Evolutionary conservation across 1,284 basidiomycete genomes (phyloP).

Genomic region (Meripilus lineatus): DNA sequence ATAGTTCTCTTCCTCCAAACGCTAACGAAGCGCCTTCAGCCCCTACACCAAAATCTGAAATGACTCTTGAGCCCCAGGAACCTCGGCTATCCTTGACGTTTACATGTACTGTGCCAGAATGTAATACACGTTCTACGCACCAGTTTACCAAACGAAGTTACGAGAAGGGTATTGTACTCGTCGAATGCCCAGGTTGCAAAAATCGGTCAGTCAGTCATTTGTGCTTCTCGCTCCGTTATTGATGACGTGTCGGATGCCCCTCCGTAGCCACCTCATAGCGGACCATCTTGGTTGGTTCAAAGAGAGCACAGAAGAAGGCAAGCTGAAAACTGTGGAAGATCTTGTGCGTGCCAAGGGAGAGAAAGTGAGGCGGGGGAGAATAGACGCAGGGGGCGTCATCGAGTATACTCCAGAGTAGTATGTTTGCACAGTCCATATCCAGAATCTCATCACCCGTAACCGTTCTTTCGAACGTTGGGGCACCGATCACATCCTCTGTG

Average conservation of each 20-base stretch:
- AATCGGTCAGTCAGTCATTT: constrained; percentile 56
- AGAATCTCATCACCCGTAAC: too few relatives aligned
- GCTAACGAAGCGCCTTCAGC: too few relatives aligned
- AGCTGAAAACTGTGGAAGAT: constrained; percentile 76
- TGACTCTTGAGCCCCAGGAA: constrained; percentile 25
- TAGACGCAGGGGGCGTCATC: constrained; percentile 42
- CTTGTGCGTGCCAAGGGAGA: constrained; percentile 76
- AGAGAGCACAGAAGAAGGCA: constrained; percentile 69
- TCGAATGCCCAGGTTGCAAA: constrained; percentile 89
- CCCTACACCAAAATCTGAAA: background rate
- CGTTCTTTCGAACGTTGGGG: too few relatives aligned
- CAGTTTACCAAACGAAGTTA: constrained; percentile 86
- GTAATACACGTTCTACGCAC: constrained; percentile 82
- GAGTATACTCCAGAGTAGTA: constrained; percentile 29
- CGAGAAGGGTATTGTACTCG: constrained; percentile 84
- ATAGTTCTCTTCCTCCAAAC: too few relatives aligned
- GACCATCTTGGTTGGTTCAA: constrained; percentile 95
- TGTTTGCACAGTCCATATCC: background rate
- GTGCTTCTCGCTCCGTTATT: constrained; percentile 7
- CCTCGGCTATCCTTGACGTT: constrained; percentile 75
- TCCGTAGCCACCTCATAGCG: constrained; percentile 75
- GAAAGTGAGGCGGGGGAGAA: constrained; percentile 55
- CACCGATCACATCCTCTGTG: too few relatives aligned
- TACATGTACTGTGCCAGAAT: constrained; percentile 81
- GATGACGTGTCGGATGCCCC: constrained; percentile 2